phyloP scores from a whole-genome alignment of 192 early-diverging fungal species.

The Rhizophagus clarus region DNA sequence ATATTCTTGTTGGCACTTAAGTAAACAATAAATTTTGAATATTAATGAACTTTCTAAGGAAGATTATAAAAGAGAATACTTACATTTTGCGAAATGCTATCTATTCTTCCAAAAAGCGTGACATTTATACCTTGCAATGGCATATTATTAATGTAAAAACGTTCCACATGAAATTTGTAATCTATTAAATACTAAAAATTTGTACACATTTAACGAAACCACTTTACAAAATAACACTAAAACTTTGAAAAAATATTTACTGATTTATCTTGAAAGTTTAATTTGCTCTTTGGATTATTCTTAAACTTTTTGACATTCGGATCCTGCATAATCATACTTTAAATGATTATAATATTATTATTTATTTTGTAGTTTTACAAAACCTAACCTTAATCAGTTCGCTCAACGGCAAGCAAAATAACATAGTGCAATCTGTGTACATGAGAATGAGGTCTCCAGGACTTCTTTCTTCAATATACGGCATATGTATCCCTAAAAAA shows the following conservation, averaged over 20 bases:
- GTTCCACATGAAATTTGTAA: not conserved
- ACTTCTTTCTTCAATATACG: not conserved
- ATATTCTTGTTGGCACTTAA: not conserved
- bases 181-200: not conserved
- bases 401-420: constrained; percentile 7
- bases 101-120: constrained; percentile 5
- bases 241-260: not conserved
- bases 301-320: not conserved
- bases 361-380: not conserved
- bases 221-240: not conserved
- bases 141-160: constrained; percentile 2
- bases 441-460: not conserved
- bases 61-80: not conserved
- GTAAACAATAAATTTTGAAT: not conserved
- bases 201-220: not conserved
- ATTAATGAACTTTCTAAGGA: not conserved
- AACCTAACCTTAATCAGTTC: constrained; percentile 7
- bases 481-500: constrained; percentile 14
- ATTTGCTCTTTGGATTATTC: not conserved
- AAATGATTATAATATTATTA: not conserved
- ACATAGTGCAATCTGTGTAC: not conserved
- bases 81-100: not conserved
- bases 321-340: not conserved
- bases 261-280: not conserved
- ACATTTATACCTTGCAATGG: constrained; percentile 1